phyloP scores from a whole-genome alignment of 495 filamentous ascomycete genomes.

The Xylaria acuta region DNA sequence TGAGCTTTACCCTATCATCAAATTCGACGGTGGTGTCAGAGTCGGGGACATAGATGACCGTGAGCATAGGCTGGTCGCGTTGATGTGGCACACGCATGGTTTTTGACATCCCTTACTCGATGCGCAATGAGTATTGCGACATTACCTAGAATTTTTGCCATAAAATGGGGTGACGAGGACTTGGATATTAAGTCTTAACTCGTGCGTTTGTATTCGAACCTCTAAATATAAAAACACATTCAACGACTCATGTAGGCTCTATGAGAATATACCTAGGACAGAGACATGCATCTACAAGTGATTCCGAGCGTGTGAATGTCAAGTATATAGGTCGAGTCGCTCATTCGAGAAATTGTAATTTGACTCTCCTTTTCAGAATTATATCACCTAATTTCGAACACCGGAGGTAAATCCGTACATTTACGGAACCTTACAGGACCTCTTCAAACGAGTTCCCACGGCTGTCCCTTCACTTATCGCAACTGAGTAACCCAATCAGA shows the following conservation, averaged over 20 bases:
- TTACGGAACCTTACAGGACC: not conserved
- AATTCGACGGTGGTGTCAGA: no score
- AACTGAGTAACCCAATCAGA: constrained; percentile 26
- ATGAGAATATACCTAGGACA: not conserved
- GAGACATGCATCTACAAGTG: not conserved
- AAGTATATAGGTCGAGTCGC: not conserved
- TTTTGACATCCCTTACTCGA: no score
- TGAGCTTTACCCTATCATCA: no score
- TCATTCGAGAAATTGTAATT: not conserved
- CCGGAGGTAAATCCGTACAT: not conserved
- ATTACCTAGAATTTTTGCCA: no score
- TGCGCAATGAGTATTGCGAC: no score
- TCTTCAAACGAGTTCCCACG: not conserved
- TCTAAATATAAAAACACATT: not conserved
- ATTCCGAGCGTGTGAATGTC: not conserved
- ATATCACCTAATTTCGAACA: not conserved
- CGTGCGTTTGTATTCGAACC: not conserved
- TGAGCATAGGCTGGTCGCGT: no score
- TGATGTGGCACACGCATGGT: no score
- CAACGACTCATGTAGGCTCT: not conserved
- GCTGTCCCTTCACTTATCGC: not conserved
- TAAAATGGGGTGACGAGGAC: no score
- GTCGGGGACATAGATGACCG: no score
- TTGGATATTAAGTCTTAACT: not conserved
- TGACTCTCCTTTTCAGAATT: not conserved